These are phyloP conservation scores for Physcomitrellopsis africana DNA, from an alignment of 225 moss, liverwort and hornwort genomes.

Conservation along the genomic window DNA sequence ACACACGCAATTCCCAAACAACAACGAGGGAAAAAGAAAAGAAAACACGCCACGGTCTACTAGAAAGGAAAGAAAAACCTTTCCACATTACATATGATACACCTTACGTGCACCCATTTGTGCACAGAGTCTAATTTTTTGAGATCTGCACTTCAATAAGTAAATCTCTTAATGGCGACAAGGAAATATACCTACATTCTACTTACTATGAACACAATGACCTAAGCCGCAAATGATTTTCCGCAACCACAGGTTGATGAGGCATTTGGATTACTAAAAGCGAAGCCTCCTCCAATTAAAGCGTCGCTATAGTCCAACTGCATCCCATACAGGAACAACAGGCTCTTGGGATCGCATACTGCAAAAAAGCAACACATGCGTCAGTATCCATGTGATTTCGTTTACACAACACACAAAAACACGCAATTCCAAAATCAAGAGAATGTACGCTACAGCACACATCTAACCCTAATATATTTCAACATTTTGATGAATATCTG, in stretches of 20 bases:
- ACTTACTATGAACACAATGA: slow-evolving; percentile 1
- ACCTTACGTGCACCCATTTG: slow-evolving; percentile 20
- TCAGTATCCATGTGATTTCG: not conserved
- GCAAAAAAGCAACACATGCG: slow-evolving; percentile 29
- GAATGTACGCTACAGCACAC: not conserved
- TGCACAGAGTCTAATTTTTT: slow-evolving; percentile 20
- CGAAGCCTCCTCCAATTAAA: slow-evolving; percentile 96
- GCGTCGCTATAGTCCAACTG: slow-evolving; percentile 98
- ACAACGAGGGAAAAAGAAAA: not conserved
- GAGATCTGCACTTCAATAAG: slow-evolving; percentile 15
- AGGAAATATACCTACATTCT: slow-evolving; percentile 13
- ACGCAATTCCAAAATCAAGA: not conserved
- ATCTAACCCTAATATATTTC: not conserved
- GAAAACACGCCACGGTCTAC: not conserved
- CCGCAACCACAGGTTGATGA: slow-evolving; percentile 96
- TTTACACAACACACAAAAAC: not conserved
- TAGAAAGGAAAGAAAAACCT: slow-evolving; percentile 7
- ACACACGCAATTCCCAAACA: too few relatives aligned
- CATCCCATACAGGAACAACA: slow-evolving; percentile 93
- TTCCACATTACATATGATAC: slow-evolving; percentile 39
- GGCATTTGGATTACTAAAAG: slow-evolving; percentile 97
- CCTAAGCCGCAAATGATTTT: slow-evolving; percentile 92
- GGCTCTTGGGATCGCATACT: slow-evolving; percentile 99
- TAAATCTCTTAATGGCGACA: slow-evolving; percentile 14
- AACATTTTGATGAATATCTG: too few relatives aligned